Percentiles rank a stretch among this genome's conserved stretches.
Evolutionary conservation across 192 early-diverging fungal species (phyloP).

Genomic region (Backusella sp.): DNA sequence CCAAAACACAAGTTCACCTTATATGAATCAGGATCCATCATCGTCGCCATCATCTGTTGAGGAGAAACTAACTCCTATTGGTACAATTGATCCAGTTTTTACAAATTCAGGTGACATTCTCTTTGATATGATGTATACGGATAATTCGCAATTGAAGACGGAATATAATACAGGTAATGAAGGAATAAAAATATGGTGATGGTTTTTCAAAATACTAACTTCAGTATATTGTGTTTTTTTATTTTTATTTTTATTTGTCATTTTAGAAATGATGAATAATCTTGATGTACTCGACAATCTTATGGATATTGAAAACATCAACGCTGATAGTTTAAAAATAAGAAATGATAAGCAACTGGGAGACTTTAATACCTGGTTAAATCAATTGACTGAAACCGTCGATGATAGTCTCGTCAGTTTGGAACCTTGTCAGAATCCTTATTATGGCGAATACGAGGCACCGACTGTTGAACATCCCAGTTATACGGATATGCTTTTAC

Average conservation of each 20-base stretch:
- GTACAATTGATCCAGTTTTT: neutral
- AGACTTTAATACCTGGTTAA: slow-evolving; percentile 19
- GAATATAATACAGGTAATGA: slow-evolving; percentile 24
- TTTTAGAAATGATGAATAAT: slow-evolving; percentile 14
- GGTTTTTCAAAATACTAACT: neutral
- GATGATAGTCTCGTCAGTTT: neutral
- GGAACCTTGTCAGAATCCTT: neutral
- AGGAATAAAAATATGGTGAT: too few species aligned
- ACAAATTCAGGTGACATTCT: neutral
- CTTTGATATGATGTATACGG: slow-evolving; percentile 8
- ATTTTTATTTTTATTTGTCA: neutral
- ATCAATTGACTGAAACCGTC: slow-evolving; percentile 22
- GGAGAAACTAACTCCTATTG: neutral
- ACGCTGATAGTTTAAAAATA: slow-evolving; percentile 6
- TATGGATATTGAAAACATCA: slow-evolving; percentile 5
- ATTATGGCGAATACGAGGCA: neutral
- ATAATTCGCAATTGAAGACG: slow-evolving; percentile 12
- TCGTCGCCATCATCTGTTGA: neutral
- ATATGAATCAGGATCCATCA: neutral
- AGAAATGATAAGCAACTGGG: slow-evolving; percentile 10
- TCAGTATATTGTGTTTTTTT: too few species aligned
- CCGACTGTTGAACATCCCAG: neutral
- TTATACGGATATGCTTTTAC: slow-evolving; percentile 14
- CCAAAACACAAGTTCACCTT: neutral
- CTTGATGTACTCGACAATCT: slow-evolving; percentile 13